Evolutionary conservation across 2,329 filamentous ascomycete genomes (phyloP).

Genomic region (Fusarium sp.): DNA sequence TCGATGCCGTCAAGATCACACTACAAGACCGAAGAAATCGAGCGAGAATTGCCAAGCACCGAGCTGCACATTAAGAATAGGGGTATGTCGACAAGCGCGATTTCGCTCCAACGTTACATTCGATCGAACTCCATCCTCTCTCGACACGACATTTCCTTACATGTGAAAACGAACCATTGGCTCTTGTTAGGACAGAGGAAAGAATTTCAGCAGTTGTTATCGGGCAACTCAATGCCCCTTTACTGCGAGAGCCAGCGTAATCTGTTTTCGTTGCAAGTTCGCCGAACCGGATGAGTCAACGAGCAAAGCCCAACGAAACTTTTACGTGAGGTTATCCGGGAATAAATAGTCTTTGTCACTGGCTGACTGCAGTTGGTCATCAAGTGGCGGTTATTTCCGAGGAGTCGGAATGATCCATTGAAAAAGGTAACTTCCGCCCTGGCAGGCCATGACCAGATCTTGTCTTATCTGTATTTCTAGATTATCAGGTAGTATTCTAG

Average conservation of each 20-base stretch:
- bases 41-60: not conserved
- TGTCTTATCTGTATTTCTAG: not conserved
- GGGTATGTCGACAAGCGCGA: not conserved
- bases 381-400: not conserved
- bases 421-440: not conserved
- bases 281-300: not conserved
- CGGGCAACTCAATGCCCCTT: not conserved
- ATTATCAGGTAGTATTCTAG: slow-evolving; percentile 1
- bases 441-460: not conserved
- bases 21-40: not conserved
- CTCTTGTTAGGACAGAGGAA: not conserved
- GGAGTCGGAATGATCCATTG: not conserved
- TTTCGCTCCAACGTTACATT: not conserved
- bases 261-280: not conserved
- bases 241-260: not conserved
- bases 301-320: not conserved
- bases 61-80: not conserved
- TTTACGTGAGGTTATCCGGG: not conserved
- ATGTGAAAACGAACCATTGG: not conserved
- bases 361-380: not conserved
- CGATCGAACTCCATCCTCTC: not conserved
- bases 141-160: not conserved
- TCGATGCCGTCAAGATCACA: not conserved
- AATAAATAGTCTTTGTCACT: not conserved
- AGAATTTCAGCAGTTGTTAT: not conserved